Conservation (phyloP, 2,329 filamentous ascomycete species). For the Cytospora piceae region DNA sequence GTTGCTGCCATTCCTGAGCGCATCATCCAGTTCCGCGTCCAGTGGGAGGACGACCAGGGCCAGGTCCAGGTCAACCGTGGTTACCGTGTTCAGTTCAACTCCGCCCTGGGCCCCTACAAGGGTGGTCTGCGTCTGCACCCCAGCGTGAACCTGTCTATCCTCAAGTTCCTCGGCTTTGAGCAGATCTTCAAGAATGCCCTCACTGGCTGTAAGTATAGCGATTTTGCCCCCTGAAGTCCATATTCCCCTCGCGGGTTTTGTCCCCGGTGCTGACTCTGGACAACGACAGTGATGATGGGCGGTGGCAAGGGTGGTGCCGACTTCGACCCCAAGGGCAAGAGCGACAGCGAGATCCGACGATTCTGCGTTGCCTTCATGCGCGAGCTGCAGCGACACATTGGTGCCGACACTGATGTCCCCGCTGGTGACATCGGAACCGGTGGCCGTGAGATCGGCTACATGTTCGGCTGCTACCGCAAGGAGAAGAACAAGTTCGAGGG, state of each 20-base stretch:
- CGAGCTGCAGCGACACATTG: constrained; percentile 94
- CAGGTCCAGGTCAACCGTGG: constrained; percentile 90
- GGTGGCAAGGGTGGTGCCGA: constrained; percentile 97
- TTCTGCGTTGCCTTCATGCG: constrained; percentile 98
- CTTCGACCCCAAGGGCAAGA: constrained; percentile 99
- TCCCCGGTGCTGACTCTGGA: constrained; percentile 31
- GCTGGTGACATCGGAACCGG: constrained; percentile 96
- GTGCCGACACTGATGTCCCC: constrained; percentile 92
- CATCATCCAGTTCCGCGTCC: constrained; percentile 94
- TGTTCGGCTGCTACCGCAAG: constrained; percentile 93
- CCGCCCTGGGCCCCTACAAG: constrained; percentile 96
- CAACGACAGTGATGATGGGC: constrained; percentile 77
- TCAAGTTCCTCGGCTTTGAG: constrained; percentile 99
- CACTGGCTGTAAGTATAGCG: constrained; percentile 77
- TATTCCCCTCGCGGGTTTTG: constrained; percentile 1
- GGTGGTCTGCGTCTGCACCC: constrained; percentile 95
- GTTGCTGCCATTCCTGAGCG: constrained; percentile 92
- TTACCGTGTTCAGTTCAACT: constrained; percentile 98
- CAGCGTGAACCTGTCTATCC: constrained; percentile 75
- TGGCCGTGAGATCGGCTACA: constrained; percentile 87
- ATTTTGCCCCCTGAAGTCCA: neutral
- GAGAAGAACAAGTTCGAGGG: constrained; percentile 92
- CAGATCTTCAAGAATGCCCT: constrained; percentile 99
- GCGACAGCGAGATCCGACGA: constrained; percentile 93
- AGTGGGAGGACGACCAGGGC: constrained; percentile 95